Conservation (phyloP, 192 early-diverging fungal genomes). For the Piromyces sp. region DNA sequence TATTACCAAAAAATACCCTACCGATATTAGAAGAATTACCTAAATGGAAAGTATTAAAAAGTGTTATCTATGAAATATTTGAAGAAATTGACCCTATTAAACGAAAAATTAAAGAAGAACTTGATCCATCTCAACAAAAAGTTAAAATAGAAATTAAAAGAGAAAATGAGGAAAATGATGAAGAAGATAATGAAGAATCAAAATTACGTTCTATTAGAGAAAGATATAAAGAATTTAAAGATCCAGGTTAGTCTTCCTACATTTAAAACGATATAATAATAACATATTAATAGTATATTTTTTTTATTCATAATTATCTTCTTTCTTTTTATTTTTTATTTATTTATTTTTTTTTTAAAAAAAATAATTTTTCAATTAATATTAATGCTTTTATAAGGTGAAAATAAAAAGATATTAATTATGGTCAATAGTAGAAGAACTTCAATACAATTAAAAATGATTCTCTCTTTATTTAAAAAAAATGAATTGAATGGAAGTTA, state of each 20-base stretch:
- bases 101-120: constrained; percentile 23
- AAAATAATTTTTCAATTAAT: too few species aligned
- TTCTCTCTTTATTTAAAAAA: background rate
- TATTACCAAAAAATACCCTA: constrained; percentile 44
- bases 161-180: constrained; percentile 8
- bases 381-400: too few species aligned
- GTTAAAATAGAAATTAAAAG: constrained; percentile 43
- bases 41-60: constrained; percentile 59
- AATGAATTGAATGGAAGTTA: background rate
- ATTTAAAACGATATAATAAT: too few species aligned
- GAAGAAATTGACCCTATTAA: constrained; percentile 63
- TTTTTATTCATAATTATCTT: too few species aligned
- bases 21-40: constrained; percentile 79
- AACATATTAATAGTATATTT: too few species aligned
- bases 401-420: background rate
- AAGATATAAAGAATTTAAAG: constrained; percentile 3
- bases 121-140: constrained; percentile 9
- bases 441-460: background rate
- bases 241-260: constrained; percentile 10
- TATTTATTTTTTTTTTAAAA: too few species aligned
- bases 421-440: constrained; percentile 1
- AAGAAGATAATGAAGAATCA: constrained; percentile 6
- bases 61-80: constrained; percentile 26
- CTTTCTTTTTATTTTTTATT: too few species aligned
- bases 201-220: background rate